Evolutionary conservation across 257 asterid genomes (phyloP), one percentile per base, ranked within the genome.

Genomic region (Ehretia macrophylla): DNA sequence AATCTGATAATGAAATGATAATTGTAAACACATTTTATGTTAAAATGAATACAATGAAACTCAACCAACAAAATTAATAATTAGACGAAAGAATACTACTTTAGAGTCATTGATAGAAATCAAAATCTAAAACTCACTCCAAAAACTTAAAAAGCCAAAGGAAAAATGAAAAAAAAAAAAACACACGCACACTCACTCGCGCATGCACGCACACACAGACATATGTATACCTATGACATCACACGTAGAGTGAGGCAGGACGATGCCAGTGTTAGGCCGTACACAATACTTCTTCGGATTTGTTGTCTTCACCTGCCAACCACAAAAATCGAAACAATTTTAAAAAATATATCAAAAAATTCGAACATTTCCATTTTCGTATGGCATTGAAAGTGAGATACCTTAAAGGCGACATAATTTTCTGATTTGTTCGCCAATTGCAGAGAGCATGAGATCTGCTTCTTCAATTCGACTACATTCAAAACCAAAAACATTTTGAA

Each of bases 231-330:
- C 97, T 72, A 44, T 72, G 66, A 92, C 87, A 62, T 78, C 94
- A 70, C 91, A 86, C 35, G 85, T 55, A 55, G 95, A 80, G 82
- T 60, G 93, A 58, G 99, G 99, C 84, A 53, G 66, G 66, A 92
- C 95, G 19, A 92, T 77, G 70, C 96, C 99, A 51, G 99, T 92
- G 74, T 92, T 92, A 6, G 99, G 99, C 80, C 97, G 79, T 70
- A 92, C 99, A 45, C 97, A 92, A 66, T 92, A 92, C 88, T 88
- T 88, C 84, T 84, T 92, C 8, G 99, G 99, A 74, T 92, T 92
- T n/a, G 99, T 92, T 19, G 99, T 92, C 72, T 92, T 92, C 76
- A 92, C 97, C 99, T 92, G 88, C 8, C 23, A 60, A 70, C 27
- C 56, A 35, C 68, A 64, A 57, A 55, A 54, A 14, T 55, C 56